These are phyloP conservation scores for Thelonectria olida DNA, from an alignment of 2,329 filamentous ascomycete genomes.

Conservation along the genomic window DNA sequence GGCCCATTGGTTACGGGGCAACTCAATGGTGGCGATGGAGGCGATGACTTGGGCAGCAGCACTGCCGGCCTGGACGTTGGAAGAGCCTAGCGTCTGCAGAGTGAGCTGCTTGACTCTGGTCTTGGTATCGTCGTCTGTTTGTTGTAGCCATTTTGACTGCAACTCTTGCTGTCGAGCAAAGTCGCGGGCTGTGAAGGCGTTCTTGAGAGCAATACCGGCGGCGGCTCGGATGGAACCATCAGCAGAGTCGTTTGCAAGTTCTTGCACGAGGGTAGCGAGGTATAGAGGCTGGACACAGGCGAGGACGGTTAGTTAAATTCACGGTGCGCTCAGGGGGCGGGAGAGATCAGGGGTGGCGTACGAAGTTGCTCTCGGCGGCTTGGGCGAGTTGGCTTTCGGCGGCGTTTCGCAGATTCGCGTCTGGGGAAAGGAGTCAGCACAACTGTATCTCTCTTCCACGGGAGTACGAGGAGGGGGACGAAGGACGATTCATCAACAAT, in stretches of 20 bases:
- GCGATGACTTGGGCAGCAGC: slow-evolving; percentile 95
- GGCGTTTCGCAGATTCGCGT: slow-evolving; percentile 87
- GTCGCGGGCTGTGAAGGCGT: slow-evolving; percentile 96
- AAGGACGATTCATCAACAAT: slow-evolving; percentile 17
- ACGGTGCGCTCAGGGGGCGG: slow-evolving; percentile 20
- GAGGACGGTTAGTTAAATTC: slow-evolving; percentile 37
- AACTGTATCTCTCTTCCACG: slow-evolving; percentile 25
- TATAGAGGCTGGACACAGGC: slow-evolving; percentile 77
- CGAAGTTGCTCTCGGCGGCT: slow-evolving; percentile 95
- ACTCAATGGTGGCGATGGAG: slow-evolving; percentile 92
- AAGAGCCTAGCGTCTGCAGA: slow-evolving; percentile 85
- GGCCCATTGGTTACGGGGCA: slow-evolving; percentile 91
- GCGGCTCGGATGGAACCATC: slow-evolving; percentile 88
- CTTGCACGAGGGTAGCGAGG: slow-evolving; percentile 89
- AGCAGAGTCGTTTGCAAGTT: slow-evolving; percentile 90
- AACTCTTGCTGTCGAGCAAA: slow-evolving; percentile 86
- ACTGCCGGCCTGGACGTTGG: slow-evolving; percentile 83
- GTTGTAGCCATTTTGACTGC: slow-evolving; percentile 91
- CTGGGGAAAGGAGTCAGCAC: slow-evolving; percentile 60
- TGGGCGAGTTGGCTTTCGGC: slow-evolving; percentile 94
- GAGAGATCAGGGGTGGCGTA: slow-evolving; percentile 57
- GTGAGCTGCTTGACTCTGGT: slow-evolving; percentile 87
- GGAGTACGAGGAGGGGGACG: slow-evolving; percentile 17
- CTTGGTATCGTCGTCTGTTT: slow-evolving; percentile 85
- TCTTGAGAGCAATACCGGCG: slow-evolving; percentile 96